Evolutionary conservation across 169 alveolate genomes (phyloP), one percentile per base, ranked within the genome.

Genomic region (Cryptosporidium felis): DNA sequence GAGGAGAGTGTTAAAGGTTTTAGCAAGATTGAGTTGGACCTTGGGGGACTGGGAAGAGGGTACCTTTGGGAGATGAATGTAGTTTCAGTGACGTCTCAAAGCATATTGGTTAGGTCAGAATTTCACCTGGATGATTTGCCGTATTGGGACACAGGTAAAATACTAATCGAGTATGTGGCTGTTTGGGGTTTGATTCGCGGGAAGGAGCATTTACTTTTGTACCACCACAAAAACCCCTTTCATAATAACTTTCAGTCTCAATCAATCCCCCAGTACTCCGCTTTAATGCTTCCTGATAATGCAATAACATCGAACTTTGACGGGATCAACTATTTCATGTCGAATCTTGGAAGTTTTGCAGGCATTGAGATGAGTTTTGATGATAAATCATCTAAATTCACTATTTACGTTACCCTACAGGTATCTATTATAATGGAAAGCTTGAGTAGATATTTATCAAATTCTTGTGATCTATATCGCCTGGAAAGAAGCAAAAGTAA

Each of bases 181-280:
- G 82, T 66, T 28, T 66, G 82, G 82, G 82, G 82, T 1, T 8
- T 66, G 34, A 4, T 66, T 21, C 16, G 30, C 51, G 53, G 51
- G 34, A 16, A 66, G 46, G 63, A 66, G 1, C 56, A 66, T 47
- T n/a, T 66, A 0, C 51, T 66, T n/a, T 16, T 66, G 34, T 66
- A 66, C 30, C 82, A 66, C 51, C 82, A 66, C 30, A 66, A 66
- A 32, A 66, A 66, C 34, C 82, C 82, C 30, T 66, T 66, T 66
- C 82, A 66, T 66, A 66, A 40, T 5, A 42, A 1, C n/a, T n/a
- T n/a, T n/a, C n/a, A n/a, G n/a, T n/a, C n/a, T n/a, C n/a, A n/a
- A n/a, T n/a, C n/a, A n/a, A n/a, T n/a, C n/a, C n/a, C n/a, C n/a
- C n/a, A n/a, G n/a, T n/a, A n/a, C n/a, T n/a, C n/a, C 5, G 18